These are phyloP conservation scores for Remersonia thermophila DNA, from an alignment of 2,329 filamentous ascomycete species.

Conservation along the genomic window DNA sequence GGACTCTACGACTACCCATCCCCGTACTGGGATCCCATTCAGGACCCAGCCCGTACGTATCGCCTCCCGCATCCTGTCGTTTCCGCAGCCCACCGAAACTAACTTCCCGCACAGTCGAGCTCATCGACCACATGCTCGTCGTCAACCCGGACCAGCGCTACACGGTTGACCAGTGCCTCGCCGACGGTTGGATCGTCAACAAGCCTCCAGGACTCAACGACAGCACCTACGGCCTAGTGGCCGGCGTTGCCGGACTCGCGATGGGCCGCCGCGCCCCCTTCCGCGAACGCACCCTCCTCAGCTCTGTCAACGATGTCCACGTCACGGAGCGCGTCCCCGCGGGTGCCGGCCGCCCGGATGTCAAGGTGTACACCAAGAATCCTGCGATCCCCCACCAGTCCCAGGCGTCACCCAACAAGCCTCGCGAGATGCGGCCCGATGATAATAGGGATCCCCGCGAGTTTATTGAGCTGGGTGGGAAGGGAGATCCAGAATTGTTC, in stretches of 20 bases:
- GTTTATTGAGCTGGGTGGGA: constrained; percentile 76
- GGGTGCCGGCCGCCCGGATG: constrained; percentile 40
- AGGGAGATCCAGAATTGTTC: constrained; percentile 71
- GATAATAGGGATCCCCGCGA: constrained; percentile 56
- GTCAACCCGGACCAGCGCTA: constrained; percentile 75
- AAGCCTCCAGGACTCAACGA: constrained; percentile 53
- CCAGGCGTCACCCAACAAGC: too few species aligned
- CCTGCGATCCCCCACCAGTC: constrained; percentile 29
- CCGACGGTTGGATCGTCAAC: constrained; percentile 79
- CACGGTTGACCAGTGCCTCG: constrained; percentile 79
- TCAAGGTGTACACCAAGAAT: constrained; percentile 71
- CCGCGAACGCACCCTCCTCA: constrained; percentile 76
- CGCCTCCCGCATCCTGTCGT: neutral
- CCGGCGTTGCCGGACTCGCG: constrained; percentile 70
- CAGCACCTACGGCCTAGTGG: constrained; percentile 84
- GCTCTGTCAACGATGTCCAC: constrained; percentile 63
- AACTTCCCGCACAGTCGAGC: constrained; percentile 48
- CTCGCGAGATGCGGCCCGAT: constrained; percentile 56
- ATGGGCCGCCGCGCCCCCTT: constrained; percentile 69
- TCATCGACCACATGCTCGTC: constrained; percentile 90
- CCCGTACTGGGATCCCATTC: constrained; percentile 86
- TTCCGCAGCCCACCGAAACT: too few species aligned
- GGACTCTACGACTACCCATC: constrained; percentile 90
- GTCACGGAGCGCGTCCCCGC: constrained; percentile 40
- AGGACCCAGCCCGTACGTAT: constrained; percentile 60